A percentile compares a stretch with the other conserved stretches of the same genome.
Conservation (phyloP, 805 yeast genomes). For the Phaffomyces opuntiae region DNA sequence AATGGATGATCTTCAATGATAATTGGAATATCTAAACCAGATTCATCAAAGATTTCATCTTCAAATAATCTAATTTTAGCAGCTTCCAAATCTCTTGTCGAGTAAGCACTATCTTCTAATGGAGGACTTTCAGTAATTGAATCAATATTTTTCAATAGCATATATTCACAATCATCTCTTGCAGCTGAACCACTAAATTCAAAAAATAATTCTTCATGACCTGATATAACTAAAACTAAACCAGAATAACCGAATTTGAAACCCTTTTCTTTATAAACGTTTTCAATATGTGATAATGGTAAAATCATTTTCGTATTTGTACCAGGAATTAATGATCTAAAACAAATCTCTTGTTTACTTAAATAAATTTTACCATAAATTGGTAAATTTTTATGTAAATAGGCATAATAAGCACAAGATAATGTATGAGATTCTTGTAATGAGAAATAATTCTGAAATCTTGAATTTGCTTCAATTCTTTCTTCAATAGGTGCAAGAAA, state of each 20-base stretch:
- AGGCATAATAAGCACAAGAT: constrained; percentile 62
- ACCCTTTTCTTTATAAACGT: constrained; percentile 60
- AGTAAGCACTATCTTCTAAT: constrained; percentile 27
- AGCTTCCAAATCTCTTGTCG: constrained; percentile 30
- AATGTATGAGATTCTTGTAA: constrained; percentile 44
- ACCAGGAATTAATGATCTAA: constrained; percentile 74
- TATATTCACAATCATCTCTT: constrained; percentile 65
- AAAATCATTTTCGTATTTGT: constrained; percentile 73
- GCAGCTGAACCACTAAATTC: constrained; percentile 62
- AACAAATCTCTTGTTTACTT: constrained; percentile 65
- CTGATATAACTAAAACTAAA: constrained; percentile 59
- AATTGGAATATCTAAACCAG: constrained; percentile 63
- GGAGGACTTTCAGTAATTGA: constrained; percentile 14
- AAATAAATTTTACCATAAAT: constrained; percentile 78
- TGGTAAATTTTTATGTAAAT: constrained; percentile 66
- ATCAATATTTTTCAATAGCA: constrained; percentile 37
- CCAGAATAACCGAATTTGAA: constrained; percentile 66
- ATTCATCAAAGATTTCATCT: constrained; percentile 50
- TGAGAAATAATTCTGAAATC: constrained; percentile 63
- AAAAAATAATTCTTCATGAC: constrained; percentile 69
- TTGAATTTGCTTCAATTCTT: constrained; percentile 40
- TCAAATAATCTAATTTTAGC: constrained; percentile 65
- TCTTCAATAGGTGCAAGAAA: constrained; percentile 39
- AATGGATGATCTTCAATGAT: constrained; percentile 61
- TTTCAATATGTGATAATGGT: constrained; percentile 69